phyloP scores from a whole-genome alignment of 2,329 filamentous ascomycete genomes.

The Neonectria sp. region DNA sequence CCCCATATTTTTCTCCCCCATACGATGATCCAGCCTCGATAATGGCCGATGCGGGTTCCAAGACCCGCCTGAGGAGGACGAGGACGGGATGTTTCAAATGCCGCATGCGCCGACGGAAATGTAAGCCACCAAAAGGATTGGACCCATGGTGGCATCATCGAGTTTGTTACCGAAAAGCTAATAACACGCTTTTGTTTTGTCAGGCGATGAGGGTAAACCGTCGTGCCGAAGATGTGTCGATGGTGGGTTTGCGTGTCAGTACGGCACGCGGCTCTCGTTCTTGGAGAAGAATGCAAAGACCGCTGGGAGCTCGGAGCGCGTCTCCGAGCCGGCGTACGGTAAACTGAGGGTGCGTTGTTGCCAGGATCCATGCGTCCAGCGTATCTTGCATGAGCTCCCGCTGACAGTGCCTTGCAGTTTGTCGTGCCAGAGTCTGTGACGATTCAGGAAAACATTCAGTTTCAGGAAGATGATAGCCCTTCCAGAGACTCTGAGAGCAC shows the following conservation, averaged over 20 bases:
- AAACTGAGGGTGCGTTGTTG: slow-evolving; percentile 39
- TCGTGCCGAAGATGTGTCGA: slow-evolving; percentile 63
- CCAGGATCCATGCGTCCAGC: slow-evolving; percentile 8
- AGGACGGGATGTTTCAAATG: slow-evolving; percentile 65
- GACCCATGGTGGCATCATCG: slow-evolving; percentile 1
- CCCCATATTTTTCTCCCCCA: slow-evolving; percentile 18
- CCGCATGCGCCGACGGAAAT: slow-evolving; percentile 64
- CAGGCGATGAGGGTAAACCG: slow-evolving; percentile 67
- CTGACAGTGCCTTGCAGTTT: slow-evolving; percentile 33
- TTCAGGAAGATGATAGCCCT: slow-evolving; percentile 20
- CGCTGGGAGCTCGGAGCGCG: slow-evolving; percentile 38
- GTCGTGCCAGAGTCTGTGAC: slow-evolving; percentile 38
- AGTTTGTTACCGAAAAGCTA: not conserved
- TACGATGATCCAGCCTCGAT: slow-evolving; percentile 15
- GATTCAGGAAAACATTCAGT: slow-evolving; percentile 23
- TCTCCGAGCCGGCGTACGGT: slow-evolving; percentile 39
- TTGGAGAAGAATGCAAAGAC: slow-evolving; percentile 64
- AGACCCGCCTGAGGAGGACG: slow-evolving; percentile 50
- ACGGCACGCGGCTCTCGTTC: slow-evolving; percentile 63
- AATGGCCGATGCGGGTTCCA: slow-evolving; percentile 38
- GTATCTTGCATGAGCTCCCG: slow-evolving; percentile 13
- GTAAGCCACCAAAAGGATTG: slow-evolving; percentile 47
- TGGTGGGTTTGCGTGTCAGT: slow-evolving; percentile 64
- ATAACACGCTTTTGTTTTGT: slow-evolving; percentile 13
- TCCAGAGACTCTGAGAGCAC: slow-evolving; percentile 17